Conservation (phyloP, 179 eudicot genomes). For the Beta corolliflora region DNA sequence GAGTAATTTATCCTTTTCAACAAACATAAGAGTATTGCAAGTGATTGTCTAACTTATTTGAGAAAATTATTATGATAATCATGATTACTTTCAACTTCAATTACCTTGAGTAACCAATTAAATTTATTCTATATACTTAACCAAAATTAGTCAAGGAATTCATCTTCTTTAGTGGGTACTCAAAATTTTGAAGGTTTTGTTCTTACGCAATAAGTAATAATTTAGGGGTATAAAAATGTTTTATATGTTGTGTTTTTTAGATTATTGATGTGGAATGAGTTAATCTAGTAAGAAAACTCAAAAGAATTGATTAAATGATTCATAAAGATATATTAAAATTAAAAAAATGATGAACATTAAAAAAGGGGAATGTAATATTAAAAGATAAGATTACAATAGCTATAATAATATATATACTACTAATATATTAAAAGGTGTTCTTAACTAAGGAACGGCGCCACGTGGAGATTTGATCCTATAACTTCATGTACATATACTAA, state of each 20-base stretch:
- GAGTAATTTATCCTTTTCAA: not conserved
- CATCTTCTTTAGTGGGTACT: not conserved
- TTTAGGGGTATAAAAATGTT: not conserved
- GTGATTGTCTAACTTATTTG: slow-evolving; percentile 13
- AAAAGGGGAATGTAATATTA: no score
- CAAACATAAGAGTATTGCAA: not conserved
- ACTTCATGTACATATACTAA: no score
- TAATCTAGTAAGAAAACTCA: no score
- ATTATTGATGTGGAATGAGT: not conserved
- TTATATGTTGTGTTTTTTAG: not conserved
- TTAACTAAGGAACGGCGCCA: no score
- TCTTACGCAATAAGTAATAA: no score
- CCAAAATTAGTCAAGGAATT: not conserved
- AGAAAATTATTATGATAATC: not conserved
- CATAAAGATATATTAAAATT: no score
- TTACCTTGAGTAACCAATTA: not conserved
- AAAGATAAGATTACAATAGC: no score
- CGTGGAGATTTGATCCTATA: no score
- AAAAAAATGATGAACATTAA: no score
- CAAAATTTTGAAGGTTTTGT: not conserved
- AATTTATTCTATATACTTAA: not conserved
- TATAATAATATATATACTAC: no score
- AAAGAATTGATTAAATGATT: no score
- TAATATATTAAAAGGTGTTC: no score
- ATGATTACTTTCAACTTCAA: slow-evolving; percentile 6